Evolutionary conservation across 1,284 basidiomycete species (phyloP).

Genomic region (Neonothopanus nambi): DNA sequence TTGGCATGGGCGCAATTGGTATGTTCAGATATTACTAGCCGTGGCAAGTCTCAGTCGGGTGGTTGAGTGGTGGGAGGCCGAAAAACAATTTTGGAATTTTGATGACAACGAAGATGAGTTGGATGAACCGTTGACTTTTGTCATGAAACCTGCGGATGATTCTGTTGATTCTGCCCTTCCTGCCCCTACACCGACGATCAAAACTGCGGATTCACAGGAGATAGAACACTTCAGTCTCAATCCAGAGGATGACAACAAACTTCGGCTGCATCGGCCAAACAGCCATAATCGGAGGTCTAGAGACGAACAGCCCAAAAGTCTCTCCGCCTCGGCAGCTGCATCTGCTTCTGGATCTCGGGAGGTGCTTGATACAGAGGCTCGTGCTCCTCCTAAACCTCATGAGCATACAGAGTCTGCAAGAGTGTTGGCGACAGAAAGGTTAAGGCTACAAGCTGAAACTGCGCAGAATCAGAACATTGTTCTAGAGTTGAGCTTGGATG

Average conservation of each 20-base stretch:
- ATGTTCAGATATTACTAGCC: constrained; percentile 95
- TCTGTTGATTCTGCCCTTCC: constrained; percentile 29
- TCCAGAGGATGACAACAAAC: constrained; percentile 58
- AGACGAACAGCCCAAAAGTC: constrained; percentile 56
- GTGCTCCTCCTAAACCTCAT: constrained; percentile 42
- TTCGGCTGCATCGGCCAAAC: constrained; percentile 48
- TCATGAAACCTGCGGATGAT: constrained; percentile 80
- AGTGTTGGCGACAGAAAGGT: constrained; percentile 79
- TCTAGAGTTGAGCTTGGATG: constrained; percentile 92
- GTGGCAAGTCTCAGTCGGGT: constrained; percentile 95
- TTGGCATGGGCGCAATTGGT: constrained; percentile 98
- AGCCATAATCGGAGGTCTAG: constrained; percentile 55
- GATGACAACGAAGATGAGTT: constrained; percentile 90
- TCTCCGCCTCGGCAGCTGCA: constrained; percentile 35
- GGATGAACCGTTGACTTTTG: constrained; percentile 87
- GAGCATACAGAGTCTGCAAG: constrained; percentile 71
- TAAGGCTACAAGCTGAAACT: constrained; percentile 86
- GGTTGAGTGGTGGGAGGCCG: constrained; percentile 99
- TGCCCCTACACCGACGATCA: constrained; percentile 41
- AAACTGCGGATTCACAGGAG: constrained; percentile 42
- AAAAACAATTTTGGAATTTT: constrained; percentile 99
- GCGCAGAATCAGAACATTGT: constrained; percentile 95
- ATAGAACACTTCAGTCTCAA: constrained; percentile 47
- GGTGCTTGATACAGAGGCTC: constrained; percentile 32
- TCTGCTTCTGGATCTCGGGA: constrained; percentile 14